Evolutionary conservation across 73 alveolate species (phyloP).

Genomic region (Uronychia binucleata): DNA sequence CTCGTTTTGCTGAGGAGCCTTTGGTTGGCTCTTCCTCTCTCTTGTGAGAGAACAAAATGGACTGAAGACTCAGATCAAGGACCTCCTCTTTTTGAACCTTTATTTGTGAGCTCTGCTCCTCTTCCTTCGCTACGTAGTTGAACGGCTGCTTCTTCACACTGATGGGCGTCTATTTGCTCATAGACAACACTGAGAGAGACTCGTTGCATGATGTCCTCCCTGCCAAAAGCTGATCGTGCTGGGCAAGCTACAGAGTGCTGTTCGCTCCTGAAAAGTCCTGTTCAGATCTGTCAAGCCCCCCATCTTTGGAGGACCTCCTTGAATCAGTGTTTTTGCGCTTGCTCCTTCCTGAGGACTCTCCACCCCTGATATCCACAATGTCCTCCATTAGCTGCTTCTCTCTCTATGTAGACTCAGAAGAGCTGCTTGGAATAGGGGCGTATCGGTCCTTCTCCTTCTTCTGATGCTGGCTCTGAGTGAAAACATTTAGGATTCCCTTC

Average conservation of each 20-base stretch:
- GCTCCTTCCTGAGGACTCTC: neutral
- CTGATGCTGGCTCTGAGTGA: neutral
- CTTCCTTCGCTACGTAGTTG: neutral
- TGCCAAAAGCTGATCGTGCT: too few species aligned
- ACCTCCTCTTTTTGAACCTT: too few species aligned
- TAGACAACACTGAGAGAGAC: too few species aligned
- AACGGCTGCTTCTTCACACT: neutral
- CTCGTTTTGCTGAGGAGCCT: too few species aligned
- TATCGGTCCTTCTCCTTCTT: neutral
- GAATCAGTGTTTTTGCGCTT: too few species aligned
- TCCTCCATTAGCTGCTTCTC: neutral
- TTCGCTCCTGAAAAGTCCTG: neutral
- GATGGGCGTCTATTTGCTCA: neutral
- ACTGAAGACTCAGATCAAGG: neutral
- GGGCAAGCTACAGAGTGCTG: neutral
- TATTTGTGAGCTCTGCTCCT: too few species aligned
- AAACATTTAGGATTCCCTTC: neutral
- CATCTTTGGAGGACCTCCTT: too few species aligned
- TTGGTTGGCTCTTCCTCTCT: too few species aligned
- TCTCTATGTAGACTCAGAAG: neutral
- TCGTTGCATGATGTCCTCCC: too few species aligned
- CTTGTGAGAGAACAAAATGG: too few species aligned
- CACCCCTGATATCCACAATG: neutral
- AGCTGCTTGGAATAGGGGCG: neutral
- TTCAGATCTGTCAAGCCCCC: too few species aligned